phyloP scores from a whole-genome alignment of 805 yeast species.

The Schizosaccharomyces japonicus region DNA sequence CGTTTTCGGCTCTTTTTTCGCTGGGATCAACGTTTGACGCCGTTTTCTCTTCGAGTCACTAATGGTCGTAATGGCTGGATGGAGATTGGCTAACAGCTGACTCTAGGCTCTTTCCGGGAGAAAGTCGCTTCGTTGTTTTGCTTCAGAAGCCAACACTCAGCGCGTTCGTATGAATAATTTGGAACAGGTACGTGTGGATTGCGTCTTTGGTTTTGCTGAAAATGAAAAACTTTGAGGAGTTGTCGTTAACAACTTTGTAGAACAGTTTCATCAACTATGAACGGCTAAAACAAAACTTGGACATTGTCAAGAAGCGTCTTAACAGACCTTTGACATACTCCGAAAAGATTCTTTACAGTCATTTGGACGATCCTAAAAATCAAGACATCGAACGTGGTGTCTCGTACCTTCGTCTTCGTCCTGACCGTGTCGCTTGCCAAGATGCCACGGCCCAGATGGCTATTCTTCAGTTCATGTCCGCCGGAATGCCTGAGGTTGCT shows the following conservation, averaged over 20 bases:
- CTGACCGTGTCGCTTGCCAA: constrained; percentile 98
- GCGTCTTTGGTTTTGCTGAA: not conserved
- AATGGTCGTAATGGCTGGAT: not conserved
- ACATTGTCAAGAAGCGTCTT: constrained; percentile 59
- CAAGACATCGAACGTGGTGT: constrained; percentile 42
- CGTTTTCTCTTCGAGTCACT: not conserved
- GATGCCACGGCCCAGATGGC: constrained; percentile 99
- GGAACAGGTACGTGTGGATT: not conserved
- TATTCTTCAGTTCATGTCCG: constrained; percentile 91
- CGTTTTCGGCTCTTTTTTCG: no score
- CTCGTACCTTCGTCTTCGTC: constrained; percentile 73
- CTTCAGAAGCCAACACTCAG: not conserved
- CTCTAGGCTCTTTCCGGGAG: not conserved
- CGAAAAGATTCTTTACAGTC: constrained; percentile 84
- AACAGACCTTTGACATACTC: constrained; percentile 80
- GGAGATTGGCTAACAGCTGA: not conserved
- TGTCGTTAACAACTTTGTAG: not conserved
- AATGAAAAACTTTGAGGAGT: no score
- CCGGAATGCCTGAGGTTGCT: constrained; percentile 64
- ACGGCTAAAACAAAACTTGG: constrained; percentile 66
- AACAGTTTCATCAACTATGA: constrained; percentile 46
- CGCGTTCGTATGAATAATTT: not conserved
- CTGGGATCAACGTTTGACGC: no score
- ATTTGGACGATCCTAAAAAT: constrained; percentile 64
- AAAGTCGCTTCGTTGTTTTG: not conserved